Base-by-base conservation (phyloP, 2,329 filamentous ascomycete species). In the Colletotrichum lentis region DNA sequence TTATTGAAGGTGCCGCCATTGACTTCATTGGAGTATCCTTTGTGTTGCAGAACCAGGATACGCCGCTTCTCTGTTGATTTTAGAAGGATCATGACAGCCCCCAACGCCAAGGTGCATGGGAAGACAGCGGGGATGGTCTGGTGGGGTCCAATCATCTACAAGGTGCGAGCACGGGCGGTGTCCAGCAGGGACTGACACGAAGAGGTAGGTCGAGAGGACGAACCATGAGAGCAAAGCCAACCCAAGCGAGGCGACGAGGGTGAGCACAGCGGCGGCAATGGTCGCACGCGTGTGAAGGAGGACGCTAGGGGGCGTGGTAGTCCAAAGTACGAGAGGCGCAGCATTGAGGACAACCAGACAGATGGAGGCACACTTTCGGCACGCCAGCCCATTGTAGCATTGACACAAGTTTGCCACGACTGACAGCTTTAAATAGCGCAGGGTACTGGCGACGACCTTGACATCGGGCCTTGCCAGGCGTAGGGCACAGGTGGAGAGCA, bases 1-100 rank as follows among this genome's bases (percentile, higher is more conserved):
- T 78, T 77, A 67, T 78, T 85, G 70, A 83, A 82, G n/a, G 85
- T 76, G 3, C 84, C 80, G 54, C 81, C 83, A 2, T 82, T 86
- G 3, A 81, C 81, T 72, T 89, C 86, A 0, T 79, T 80, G 1
- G 85, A 83, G 49, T 78, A 80, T 2, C 73, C 69, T 1, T 76
- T 74, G 54, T 80, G 83, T 3, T 85, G 74, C 5, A 83, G 76
- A 4, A 78, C 69, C 24, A 78, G 57, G 0, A 78, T 76, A 7
- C 46, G 66, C 8, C 75, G 73, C 68, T 78, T 78, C 61, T 78
- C 77, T 0, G 77, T 63, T 1, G 73, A 72, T 55, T 72, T 70
- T 10, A 72, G 47, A 43, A 72, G 46, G 5, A 71, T 56, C 70
- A 72, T 71, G 18, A 69, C 50, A 16, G 63, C 61, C 41, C 63